Percentiles rank a stretch among this genome's conserved stretches.
These are phyloP conservation scores for Cornus kousa DNA, from an alignment of 148 eudicot species.

Conservation along the genomic window DNA sequence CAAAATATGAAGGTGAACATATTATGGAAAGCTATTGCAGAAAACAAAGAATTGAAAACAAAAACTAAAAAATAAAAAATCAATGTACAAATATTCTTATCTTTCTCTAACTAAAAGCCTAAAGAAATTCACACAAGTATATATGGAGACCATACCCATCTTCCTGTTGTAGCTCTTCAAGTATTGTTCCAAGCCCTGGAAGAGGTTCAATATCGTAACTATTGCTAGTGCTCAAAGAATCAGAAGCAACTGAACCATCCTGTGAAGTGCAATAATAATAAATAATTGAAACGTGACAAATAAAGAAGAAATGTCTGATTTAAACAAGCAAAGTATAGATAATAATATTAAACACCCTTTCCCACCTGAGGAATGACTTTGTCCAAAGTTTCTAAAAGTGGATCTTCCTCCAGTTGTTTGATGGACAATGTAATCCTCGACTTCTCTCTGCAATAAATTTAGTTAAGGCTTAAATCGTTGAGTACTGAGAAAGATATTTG, in stretches of 20 bases:
- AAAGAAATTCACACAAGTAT: not conserved
- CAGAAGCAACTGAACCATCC: constrained; percentile 52
- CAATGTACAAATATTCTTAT: not conserved
- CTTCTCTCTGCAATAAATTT: constrained; percentile 51
- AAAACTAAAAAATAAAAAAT: not conserved
- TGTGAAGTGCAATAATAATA: constrained; percentile 19
- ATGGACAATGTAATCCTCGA: constrained; percentile 80
- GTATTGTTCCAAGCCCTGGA: constrained; percentile 72
- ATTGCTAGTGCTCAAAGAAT: constrained; percentile 34
- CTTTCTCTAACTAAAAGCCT: not conserved
- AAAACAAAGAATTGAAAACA: too few species aligned
- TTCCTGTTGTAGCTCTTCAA: constrained; percentile 71
- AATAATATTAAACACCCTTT: constrained; percentile 1
- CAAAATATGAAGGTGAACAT: not conserved
- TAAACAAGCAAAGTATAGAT: not conserved
- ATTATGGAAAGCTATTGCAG: not conserved
- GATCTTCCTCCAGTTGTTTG: constrained; percentile 94
- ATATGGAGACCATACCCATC: constrained; percentile 56
- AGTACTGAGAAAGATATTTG: not conserved
- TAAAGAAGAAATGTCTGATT: not conserved
- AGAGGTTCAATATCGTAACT: constrained; percentile 70
- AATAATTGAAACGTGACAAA: not conserved
- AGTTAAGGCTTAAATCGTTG: constrained; percentile 10
- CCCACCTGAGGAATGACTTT: constrained; percentile 92
- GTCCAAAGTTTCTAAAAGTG: constrained; percentile 85